Evolutionary conservation across 768 basidiomycete species (phyloP), one percentile per base, ranked within the genome.

Genomic region (Tylopilus subfusipes): DNA sequence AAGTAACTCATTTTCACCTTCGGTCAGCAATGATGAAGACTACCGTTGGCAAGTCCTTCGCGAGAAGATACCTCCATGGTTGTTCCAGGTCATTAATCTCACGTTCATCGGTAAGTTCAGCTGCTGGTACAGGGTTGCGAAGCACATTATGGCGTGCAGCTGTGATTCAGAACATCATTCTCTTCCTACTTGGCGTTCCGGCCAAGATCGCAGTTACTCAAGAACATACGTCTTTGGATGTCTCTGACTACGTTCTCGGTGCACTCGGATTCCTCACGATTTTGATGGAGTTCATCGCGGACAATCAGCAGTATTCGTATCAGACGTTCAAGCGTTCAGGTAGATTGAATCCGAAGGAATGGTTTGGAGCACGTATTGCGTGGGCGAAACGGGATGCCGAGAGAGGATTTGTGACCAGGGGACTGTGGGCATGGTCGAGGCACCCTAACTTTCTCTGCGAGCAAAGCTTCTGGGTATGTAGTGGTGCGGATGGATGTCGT

Each of bases 361-460:
- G 90, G 86, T 71, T 74, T 22, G 82, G 83, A 9, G 80, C 88
- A 4, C 76, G 82, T 24, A 78, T 90, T n/a, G 55, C 73, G 6
- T 89, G 87, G 81, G 83, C 82, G 1, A 75, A 80, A 19, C 79
- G 78, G 19, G 88, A 92, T 68, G 81, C 78, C 1, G 74, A 84
- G 56, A 78, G 94, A 12, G 96, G 96, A 0, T 98, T 98, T 68
- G 72, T 86, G 24, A 92, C 93, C 0, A 77, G 79, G 19, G 95
- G 95, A 4, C 69, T 98, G 8, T 98, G 90, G 90, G 80, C 82
- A 2, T 95, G 85, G 77, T 84, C 82, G 3, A 77, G 96, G 16
- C 96, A 98, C 70, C 94, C 96, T 31, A 98, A 98, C 70, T 95
- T 93, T 67, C 73, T 86, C 1, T 93, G 90, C 68, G 96, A 98